These are phyloP conservation scores for Yarrowia osloensis DNA, from an alignment of 805 yeast species.

Conservation along the genomic window DNA sequence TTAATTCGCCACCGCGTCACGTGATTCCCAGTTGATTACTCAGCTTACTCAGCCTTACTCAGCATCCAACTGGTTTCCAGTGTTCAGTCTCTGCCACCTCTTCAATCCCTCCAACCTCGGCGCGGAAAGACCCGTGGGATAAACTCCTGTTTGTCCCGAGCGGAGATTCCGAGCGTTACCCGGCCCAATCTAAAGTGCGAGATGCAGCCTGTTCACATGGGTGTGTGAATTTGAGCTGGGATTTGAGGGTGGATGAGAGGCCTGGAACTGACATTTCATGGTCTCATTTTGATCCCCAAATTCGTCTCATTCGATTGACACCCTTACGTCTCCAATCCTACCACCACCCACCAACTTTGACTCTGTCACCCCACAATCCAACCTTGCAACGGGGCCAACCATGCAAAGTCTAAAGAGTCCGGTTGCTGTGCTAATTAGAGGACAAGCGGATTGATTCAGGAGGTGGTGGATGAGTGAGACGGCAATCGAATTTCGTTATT, in stretches of 20 bases:
- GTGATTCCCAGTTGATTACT: no score
- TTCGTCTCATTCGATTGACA: not conserved
- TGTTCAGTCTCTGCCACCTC: not conserved
- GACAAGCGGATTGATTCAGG: no score
- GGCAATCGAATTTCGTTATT: no score
- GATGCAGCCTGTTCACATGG: not conserved
- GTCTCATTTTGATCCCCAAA: not conserved
- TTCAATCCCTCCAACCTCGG: not conserved
- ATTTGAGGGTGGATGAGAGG: not conserved
- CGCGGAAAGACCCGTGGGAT: not conserved
- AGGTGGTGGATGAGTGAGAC: no score
- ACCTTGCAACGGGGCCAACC: not conserved
- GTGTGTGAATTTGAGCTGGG: not conserved
- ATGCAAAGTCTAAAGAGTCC: not conserved
- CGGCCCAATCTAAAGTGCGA: not conserved
- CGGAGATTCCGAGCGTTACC: not conserved
- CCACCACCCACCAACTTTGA: no score
- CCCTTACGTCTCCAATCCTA: not conserved
- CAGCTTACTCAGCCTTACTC: not conserved
- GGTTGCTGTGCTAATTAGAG: no score
- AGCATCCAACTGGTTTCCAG: no score
- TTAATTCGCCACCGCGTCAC: no score
- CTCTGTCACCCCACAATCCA: not conserved
- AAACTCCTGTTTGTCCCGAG: not conserved
- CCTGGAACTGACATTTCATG: not conserved